Evolutionary conservation across 2,329 filamentous ascomycete species (phyloP).

Genomic region (Pezicula neosporulosa): DNA sequence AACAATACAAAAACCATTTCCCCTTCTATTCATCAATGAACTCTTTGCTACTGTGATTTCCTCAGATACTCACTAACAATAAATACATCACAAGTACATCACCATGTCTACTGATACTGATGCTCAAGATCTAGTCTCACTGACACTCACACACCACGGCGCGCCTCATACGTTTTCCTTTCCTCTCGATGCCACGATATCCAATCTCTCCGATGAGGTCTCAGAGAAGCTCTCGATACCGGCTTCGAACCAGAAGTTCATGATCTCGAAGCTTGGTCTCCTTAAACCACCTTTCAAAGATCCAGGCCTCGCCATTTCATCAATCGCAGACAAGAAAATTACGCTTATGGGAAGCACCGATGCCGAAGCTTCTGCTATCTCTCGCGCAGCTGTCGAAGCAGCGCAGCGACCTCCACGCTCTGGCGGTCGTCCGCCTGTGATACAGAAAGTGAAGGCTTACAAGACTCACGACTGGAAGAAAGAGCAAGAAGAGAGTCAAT

Average conservation of each 20-base stretch:
- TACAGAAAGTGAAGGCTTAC: constrained; percentile 35
- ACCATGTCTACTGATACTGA: constrained; percentile 20
- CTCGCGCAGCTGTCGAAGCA: constrained; percentile 44
- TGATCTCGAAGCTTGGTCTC: constrained; percentile 62
- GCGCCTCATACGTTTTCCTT: constrained; percentile 41
- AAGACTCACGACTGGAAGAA: constrained; percentile 43
- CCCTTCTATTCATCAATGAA: background rate
- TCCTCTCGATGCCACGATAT: constrained; percentile 42
- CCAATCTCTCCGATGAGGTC: constrained; percentile 59
- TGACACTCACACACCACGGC: constrained; percentile 45
- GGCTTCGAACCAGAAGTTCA: constrained; percentile 62
- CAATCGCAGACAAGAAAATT: constrained; percentile 55
- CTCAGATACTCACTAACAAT: background rate
- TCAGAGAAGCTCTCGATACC: constrained; percentile 56
- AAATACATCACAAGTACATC: constrained; percentile 8
- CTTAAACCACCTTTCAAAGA: constrained; percentile 63
- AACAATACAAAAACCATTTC: background rate
- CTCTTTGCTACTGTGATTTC: background rate
- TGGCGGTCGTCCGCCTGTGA: constrained; percentile 14
- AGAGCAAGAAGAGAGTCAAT: constrained; percentile 48
- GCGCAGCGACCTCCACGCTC: constrained; percentile 42
- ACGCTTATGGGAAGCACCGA: constrained; percentile 62
- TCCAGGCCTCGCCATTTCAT: constrained; percentile 43
- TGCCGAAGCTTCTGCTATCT: constrained; percentile 54
- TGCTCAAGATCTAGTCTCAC: constrained; percentile 32